Conservation (phyloP, 2,329 filamentous ascomycete genomes). For the Clonostachys solani region DNA sequence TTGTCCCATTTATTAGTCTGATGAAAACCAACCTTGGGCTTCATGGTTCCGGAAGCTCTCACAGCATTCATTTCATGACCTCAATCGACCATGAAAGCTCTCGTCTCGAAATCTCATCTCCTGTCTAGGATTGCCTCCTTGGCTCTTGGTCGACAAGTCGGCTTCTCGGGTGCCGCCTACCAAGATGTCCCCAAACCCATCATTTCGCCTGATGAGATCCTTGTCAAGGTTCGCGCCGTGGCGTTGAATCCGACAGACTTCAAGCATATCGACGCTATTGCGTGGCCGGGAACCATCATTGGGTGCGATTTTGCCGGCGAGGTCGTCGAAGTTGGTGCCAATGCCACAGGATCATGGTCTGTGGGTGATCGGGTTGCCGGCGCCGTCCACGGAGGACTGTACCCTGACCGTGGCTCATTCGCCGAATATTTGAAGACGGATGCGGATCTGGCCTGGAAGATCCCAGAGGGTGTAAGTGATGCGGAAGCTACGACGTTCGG, state of each 20-base stretch:
- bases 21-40: too few relatives aligned
- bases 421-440: conserved; percentile 15
- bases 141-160: conserved; percentile 1
- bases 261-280: conserved; percentile 18
- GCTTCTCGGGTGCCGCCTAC: conserved; percentile 1
- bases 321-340: conserved; percentile 18
- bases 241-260: conserved; percentile 25
- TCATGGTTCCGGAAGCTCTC: too few relatives aligned
- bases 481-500: conserved; percentile 19
- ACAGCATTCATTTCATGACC: too few relatives aligned
- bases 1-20: too few relatives aligned
- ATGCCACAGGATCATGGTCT: conserved; percentile 7
- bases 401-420: conserved; percentile 15
- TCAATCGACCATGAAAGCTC: conserved; percentile 12
- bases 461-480: conserved; percentile 12
- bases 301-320: conserved; percentile 24
- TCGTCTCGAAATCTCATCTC: conserved; percentile 2
- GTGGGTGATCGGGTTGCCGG: conserved; percentile 14
- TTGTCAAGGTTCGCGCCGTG: conserved; percentile 19
- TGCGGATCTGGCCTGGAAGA: conserved; percentile 13
- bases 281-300: conserved; percentile 16
- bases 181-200: conserved; percentile 4
- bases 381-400: conserved; percentile 14
- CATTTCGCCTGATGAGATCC: conserved; percentile 11
- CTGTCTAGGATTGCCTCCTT: not conserved